A percentile compares a stretch with the other conserved stretches of the same genome.
These are phyloP conservation scores for barley (Hordeum vulgare) DNA, from an alignment of 176 grass and related monocot genomes.

Conservation along the genomic window DNA sequence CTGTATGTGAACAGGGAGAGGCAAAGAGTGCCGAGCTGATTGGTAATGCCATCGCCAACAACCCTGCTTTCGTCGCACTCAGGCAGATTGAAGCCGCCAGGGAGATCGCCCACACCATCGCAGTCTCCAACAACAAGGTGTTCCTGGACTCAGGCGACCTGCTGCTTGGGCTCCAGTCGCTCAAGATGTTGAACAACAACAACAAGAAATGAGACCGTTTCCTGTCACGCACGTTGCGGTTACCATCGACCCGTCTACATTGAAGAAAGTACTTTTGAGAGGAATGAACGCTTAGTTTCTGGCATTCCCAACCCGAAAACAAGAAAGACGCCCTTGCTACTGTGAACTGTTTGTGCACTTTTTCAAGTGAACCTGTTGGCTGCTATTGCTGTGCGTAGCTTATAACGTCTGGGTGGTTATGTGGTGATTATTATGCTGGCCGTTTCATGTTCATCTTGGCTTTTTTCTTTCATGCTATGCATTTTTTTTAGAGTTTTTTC, in stretches of 20 bases:
- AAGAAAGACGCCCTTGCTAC: background rate
- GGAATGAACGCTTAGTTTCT: background rate
- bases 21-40: constrained; percentile 93
- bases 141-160: constrained; percentile 75
- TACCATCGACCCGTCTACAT: background rate
- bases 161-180: constrained; percentile 65
- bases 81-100: constrained; percentile 82
- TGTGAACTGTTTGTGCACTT: background rate
- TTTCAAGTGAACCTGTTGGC: background rate
- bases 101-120: constrained; percentile 76
- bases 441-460: no score
- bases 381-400: background rate
- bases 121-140: constrained; percentile 67
- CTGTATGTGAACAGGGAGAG: constrained; percentile 57
- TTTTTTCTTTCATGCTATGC: no score
- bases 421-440: background rate
- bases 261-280: constrained; percentile 7
- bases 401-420: background rate
- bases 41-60: constrained; percentile 72
- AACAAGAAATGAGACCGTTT: constrained; percentile 29
- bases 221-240: background rate
- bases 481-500: no score
- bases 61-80: constrained; percentile 74
- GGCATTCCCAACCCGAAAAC: background rate
- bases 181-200: constrained; percentile 41